Base-by-base conservation (phyloP, 164 flowering plant species). In the Dillenia turbinata region DNA sequence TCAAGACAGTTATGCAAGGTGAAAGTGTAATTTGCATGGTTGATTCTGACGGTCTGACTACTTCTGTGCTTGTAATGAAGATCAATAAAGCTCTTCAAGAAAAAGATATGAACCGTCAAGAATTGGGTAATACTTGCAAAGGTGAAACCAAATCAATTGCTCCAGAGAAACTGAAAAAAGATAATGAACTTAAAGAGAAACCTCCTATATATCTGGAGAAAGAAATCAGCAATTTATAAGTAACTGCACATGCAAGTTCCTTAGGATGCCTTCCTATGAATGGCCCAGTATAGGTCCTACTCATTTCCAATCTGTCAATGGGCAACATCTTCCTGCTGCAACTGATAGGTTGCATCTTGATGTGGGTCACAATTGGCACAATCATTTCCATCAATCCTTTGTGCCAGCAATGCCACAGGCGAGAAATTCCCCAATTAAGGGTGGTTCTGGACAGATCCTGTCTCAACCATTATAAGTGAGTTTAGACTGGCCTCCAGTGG, bases 401-500 rank as follows among this genome's bases (percentile, higher is more conserved):
- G 58, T 84, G 56, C 78, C 83, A 5, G 49, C 85, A 22, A 63
- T 87, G 75, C 90, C 76, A 72, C 85, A 81, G 60, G 60, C 83
- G 44, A 81, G 83, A 66, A 86, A 81, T 76, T 62, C 85, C 56
- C 63, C 82, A 16, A 52, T 79, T 62, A 88, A 88, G 72, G 77
- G 73, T 64, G 80, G 78, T 12, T 71, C 79, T 57, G 78, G 60
- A 60, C 80, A 75, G 44, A 69, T 83, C 17, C 15, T 86, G 61
- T 60, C 93, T 60, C 86, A 68, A 51, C 81, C 83, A 57, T 16
- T 81, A 65, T 75, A 83, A 44, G 71, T 82, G 88, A 89, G 98
- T 78, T 74, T 87, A 71, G 98, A 92, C 81, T 92, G 98, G 94
- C 92, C 98, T 10, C 98, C 94, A 8, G 65, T 81, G 75, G 83